phyloP scores from a whole-genome alignment of 768 basidiomycete species.

The Porpolomopsis calyptriformis region DNA sequence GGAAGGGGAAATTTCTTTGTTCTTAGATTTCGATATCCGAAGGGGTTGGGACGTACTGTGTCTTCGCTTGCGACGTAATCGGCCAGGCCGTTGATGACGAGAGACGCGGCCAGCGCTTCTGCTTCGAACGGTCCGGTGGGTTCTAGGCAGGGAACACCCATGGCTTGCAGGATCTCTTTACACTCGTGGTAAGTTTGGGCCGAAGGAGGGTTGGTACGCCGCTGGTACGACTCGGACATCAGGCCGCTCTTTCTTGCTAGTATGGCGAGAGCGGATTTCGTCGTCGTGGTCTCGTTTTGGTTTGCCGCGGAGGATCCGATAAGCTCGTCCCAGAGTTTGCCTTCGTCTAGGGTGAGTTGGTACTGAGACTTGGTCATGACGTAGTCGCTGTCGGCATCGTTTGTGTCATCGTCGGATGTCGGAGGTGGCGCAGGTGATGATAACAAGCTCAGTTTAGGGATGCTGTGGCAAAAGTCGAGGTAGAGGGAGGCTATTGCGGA shows the following conservation, averaged over 20 bases:
- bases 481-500: constrained; percentile 37
- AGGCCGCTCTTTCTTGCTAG: constrained; percentile 42
- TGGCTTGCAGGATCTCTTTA: constrained; percentile 55
- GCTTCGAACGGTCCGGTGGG: constrained; percentile 65
- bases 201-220: constrained; percentile 53
- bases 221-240: constrained; percentile 56
- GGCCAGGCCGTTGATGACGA: constrained; percentile 64
- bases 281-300: constrained; percentile 8
- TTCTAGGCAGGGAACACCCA: constrained; percentile 77
- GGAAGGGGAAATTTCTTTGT: constrained; percentile 3
- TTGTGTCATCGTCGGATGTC: constrained; percentile 7
- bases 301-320: constrained; percentile 5
- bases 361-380: constrained; percentile 54
- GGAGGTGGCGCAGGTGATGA: constrained; percentile 20
- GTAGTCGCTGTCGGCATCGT: constrained; percentile 18
- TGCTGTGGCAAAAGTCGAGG: constrained; percentile 36
- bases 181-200: constrained; percentile 58
- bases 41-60: constrained; percentile 37
- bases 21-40: not conserved
- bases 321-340: constrained; percentile 45
- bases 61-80: constrained; percentile 92
- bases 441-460: constrained; percentile 34
- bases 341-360: constrained; percentile 51
- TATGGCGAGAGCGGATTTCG: constrained; percentile 11
- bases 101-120: constrained; percentile 72